Evolutionary conservation across 75 land plant genomes (phyloP).

Genomic region (Picea glauca): DNA sequence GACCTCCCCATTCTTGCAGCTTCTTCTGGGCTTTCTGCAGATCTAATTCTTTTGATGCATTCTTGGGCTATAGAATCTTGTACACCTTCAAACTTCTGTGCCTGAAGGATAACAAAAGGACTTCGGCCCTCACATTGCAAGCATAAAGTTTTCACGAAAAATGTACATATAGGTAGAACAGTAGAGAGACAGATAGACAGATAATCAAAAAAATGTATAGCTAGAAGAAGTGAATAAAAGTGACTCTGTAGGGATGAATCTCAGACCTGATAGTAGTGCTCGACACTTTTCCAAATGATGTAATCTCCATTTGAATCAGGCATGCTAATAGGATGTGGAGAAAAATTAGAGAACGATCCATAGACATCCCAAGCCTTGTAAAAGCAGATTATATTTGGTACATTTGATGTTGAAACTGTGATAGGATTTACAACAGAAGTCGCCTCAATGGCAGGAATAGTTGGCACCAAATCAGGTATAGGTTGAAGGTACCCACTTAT

Average conservation of each 20-base stretch:
- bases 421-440: constrained; percentile 47
- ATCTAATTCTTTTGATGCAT: constrained; percentile 46
- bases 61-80: constrained; percentile 52
- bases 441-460: constrained; percentile 61
- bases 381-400: constrained; percentile 67
- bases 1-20: constrained; percentile 83
- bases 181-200: neutral
- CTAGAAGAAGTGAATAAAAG: neutral
- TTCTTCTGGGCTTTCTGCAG: constrained; percentile 91
- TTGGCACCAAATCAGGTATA: constrained; percentile 67
- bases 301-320: constrained; percentile 51
- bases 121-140: neutral
- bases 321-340: constrained; percentile 76
- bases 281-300: constrained; percentile 72
- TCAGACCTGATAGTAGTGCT: constrained; percentile 95
- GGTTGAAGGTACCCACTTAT: constrained; percentile 94
- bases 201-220: neutral
- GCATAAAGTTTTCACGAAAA: neutral
- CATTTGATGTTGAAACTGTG: constrained; percentile 30
- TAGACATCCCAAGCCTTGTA: constrained; percentile 96
- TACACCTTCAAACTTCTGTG: constrained; percentile 81
- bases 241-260: neutral
- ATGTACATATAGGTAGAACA: neutral
- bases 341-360: constrained; percentile 93
- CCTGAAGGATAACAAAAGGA: constrained; percentile 43